Conservation (phyloP, 805 yeast genomes). For the Myxozyma udenii region DNA sequence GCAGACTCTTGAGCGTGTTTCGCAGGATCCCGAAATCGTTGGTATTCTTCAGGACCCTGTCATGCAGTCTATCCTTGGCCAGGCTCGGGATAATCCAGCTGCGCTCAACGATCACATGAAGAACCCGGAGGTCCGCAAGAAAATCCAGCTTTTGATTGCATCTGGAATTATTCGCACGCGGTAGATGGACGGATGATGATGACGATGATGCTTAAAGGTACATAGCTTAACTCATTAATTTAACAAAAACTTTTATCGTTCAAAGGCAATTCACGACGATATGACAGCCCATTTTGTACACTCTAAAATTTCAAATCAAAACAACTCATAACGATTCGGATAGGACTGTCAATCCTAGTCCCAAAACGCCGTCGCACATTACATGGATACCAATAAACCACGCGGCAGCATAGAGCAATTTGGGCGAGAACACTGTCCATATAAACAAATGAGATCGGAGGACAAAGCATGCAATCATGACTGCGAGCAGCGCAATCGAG, state of each 20-base stretch:
- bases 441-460: slow-evolving; percentile 84
- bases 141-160: slow-evolving; percentile 84
- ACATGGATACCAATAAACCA: slow-evolving; percentile 49
- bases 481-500: slow-evolving; percentile 54
- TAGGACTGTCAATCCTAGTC: slow-evolving; percentile 1
- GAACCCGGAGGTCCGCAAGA: slow-evolving; percentile 87
- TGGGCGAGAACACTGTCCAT: slow-evolving; percentile 98
- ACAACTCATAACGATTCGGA: too few relatives aligned
- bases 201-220: background rate
- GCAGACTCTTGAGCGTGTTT: slow-evolving; percentile 85
- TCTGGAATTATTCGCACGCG: slow-evolving; percentile 87
- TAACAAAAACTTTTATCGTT: too few relatives aligned
- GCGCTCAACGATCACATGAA: slow-evolving; percentile 97
- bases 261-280: too few relatives aligned
- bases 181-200: slow-evolving; percentile 4
- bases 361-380: slow-evolving; percentile 11
- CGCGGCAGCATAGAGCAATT: slow-evolving; percentile 69
- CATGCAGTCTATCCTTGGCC: slow-evolving; percentile 90
- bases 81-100: slow-evolving; percentile 93
- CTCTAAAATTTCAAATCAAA: too few relatives aligned
- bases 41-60: slow-evolving; percentile 88
- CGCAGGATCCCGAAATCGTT: slow-evolving; percentile 91
- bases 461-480: slow-evolving; percentile 65
- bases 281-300: too few relatives aligned
- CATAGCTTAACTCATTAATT: background rate